A percentile compares a stretch with the other conserved stretches of the same genome.
These are phyloP conservation scores for Pharus latifolius DNA, from an alignment of 176 grass and related monocot genomes.

Conservation along the genomic window DNA sequence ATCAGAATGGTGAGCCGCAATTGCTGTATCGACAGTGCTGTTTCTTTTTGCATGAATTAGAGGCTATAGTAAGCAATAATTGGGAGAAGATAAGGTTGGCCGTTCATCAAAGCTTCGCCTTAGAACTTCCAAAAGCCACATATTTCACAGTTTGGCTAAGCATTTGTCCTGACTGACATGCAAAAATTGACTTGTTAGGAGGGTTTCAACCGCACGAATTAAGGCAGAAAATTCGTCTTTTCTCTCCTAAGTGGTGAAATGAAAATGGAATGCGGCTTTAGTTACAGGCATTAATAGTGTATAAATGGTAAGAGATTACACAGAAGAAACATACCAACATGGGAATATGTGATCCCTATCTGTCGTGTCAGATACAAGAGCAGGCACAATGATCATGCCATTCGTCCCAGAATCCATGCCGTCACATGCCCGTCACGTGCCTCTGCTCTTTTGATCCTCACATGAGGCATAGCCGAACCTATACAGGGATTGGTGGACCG, in stretches of 20 bases:
- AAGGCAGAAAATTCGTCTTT: background rate
- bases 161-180: constrained; percentile 7
- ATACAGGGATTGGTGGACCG: constrained; percentile 8
- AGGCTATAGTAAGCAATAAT: too few species aligned
- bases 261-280: background rate
- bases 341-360: constrained; percentile 18
- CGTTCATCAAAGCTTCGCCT: too few species aligned
- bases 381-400: constrained; percentile 9
- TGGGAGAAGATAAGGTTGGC: too few species aligned
- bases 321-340: constrained; percentile 28
- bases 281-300: background rate
- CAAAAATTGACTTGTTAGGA: background rate
- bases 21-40: too few species aligned
- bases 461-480: constrained; percentile 5
- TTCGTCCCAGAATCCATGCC: constrained; percentile 26
- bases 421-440: constrained; percentile 26
- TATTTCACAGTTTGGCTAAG: too few species aligned
- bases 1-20: too few species aligned
- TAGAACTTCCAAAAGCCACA: too few species aligned
- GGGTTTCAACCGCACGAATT: background rate
- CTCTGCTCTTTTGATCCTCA: constrained; percentile 28
- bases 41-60: too few species aligned
- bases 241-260: background rate
- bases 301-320: constrained; percentile 10
- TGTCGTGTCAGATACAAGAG: constrained; percentile 25